A percentile compares a stretch with the other conserved stretches of the same genome.
Evolutionary conservation across 257 asterid species (phyloP).

Genomic region (Solanum virginianum): DNA sequence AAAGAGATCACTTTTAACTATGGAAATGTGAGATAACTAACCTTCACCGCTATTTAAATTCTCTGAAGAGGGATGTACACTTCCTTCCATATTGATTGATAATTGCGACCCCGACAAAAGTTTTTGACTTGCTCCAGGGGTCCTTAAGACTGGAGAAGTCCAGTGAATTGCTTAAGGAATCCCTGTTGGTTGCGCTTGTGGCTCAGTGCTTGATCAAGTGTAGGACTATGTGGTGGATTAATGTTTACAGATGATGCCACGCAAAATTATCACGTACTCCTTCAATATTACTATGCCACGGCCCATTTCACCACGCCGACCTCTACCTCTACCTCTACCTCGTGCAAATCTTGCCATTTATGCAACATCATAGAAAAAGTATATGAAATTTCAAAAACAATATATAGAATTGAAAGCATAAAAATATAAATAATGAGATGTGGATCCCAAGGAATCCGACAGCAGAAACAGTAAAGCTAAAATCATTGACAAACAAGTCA

Average conservation of each 20-base stretch:
- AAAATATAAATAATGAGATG: neutral
- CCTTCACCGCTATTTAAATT: neutral
- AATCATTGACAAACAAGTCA: neutral
- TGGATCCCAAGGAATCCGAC: neutral
- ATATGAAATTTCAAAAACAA: neutral
- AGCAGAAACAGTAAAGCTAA: neutral
- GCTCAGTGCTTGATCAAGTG: neutral
- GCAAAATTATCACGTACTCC: neutral
- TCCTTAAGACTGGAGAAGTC: neutral
- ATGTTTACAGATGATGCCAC: neutral
- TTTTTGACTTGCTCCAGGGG: neutral
- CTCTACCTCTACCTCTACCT: neutral
- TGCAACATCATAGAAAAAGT: neutral
- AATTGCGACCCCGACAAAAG: neutral
- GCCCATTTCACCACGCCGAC: neutral
- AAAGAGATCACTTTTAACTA: neutral
- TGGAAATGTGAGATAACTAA: neutral
- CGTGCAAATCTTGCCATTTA: neutral
- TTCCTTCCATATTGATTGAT: neutral
- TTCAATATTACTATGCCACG: neutral
- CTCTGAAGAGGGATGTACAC: neutral
- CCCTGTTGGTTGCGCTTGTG: neutral
- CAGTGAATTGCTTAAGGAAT: neutral
- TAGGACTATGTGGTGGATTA: neutral
- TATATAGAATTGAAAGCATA: neutral